Evolutionary conservation across 2,329 filamentous ascomycete species (phyloP).

Genomic region (Calonectria pseudoreteaudii): DNA sequence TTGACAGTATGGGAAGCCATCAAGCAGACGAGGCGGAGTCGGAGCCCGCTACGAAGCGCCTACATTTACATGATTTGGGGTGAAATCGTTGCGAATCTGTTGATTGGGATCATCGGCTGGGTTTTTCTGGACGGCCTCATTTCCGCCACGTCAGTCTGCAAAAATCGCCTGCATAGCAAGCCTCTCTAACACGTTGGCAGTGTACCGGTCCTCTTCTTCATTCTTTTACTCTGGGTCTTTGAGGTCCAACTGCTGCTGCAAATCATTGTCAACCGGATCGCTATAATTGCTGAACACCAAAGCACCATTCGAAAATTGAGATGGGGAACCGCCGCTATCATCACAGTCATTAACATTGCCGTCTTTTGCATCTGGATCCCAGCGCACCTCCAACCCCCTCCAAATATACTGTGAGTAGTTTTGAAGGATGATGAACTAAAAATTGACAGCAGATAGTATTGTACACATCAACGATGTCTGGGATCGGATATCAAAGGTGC

Average conservation of each 20-base stretch:
- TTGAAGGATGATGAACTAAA: accelerated
- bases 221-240: constrained; percentile 55
- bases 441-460: constrained; percentile 32
- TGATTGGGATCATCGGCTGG: constrained; percentile 54
- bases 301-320: constrained; percentile 56
- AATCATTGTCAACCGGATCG: constrained; percentile 67
- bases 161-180: not conserved
- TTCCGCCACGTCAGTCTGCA: constrained; percentile 39
- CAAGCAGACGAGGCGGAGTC: constrained; percentile 54
- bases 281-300: constrained; percentile 58
- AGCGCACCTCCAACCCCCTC: constrained; percentile 53
- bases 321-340: constrained; percentile 57
- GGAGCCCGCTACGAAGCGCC: constrained; percentile 46
- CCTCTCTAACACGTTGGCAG: constrained; percentile 27
- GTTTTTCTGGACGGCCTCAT: constrained; percentile 53
- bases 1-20: constrained; percentile 54
- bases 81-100: constrained; percentile 54
- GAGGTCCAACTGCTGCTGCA: constrained; percentile 64
- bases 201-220: constrained; percentile 49
- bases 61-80: constrained; percentile 62
- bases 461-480: constrained; percentile 61
- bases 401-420: constrained; percentile 46
- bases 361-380: constrained; percentile 68
- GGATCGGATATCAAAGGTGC: constrained; percentile 64
- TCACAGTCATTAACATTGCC: constrained; percentile 62